These are phyloP conservation scores for Suillus placidus DNA, from an alignment of 768 basidiomycete genomes.

Conservation along the genomic window DNA sequence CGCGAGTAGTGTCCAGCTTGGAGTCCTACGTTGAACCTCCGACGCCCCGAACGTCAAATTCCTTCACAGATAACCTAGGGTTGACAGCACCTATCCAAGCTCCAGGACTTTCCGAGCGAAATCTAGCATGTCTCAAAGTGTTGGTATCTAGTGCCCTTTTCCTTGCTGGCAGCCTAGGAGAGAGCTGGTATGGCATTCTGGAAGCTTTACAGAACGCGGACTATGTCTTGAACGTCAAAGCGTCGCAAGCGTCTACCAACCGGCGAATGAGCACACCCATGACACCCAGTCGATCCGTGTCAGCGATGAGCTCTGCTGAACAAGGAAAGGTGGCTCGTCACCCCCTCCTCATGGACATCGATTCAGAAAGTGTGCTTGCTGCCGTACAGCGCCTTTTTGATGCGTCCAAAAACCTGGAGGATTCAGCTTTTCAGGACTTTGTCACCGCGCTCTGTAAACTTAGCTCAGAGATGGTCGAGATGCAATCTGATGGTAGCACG, in stretches of 20 bases:
- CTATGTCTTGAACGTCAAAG: slow-evolving; percentile 78
- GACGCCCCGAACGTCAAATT: slow-evolving; percentile 61
- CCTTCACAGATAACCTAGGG: slow-evolving; percentile 70
- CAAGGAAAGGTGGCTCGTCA: slow-evolving; percentile 42
- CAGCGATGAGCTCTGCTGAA: slow-evolving; percentile 30
- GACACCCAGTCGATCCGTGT: slow-evolving; percentile 42
- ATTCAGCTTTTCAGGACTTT: slow-evolving; percentile 80
- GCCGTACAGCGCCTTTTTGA: slow-evolving; percentile 88
- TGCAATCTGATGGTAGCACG: slow-evolving; percentile 58
- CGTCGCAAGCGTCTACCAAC: slow-evolving; percentile 34
- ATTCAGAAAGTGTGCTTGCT: slow-evolving; percentile 70
- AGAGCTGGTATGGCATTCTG: slow-evolving; percentile 89
- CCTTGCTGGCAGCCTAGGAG: slow-evolving; percentile 83
- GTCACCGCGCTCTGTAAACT: slow-evolving; percentile 77
- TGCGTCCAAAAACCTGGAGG: slow-evolving; percentile 80
- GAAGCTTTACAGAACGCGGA: slow-evolving; percentile 95
- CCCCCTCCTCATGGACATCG: slow-evolving; percentile 70
- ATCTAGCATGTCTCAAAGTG: slow-evolving; percentile 88
- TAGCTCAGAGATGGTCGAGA: slow-evolving; percentile 90
- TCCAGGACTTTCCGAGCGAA: slow-evolving; percentile 84
- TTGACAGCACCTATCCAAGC: slow-evolving; percentile 52
- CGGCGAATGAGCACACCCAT: slow-evolving; percentile 37
- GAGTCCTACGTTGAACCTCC: slow-evolving; percentile 59
- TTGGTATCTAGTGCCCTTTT: slow-evolving; percentile 76
- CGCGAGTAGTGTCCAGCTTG: slow-evolving; percentile 83